A percentile compares a stretch with the other conserved stretches of the same genome.
Evolutionary conservation across 768 basidiomycete genomes (phyloP).

Genomic region (Peribolospora baueri): DNA sequence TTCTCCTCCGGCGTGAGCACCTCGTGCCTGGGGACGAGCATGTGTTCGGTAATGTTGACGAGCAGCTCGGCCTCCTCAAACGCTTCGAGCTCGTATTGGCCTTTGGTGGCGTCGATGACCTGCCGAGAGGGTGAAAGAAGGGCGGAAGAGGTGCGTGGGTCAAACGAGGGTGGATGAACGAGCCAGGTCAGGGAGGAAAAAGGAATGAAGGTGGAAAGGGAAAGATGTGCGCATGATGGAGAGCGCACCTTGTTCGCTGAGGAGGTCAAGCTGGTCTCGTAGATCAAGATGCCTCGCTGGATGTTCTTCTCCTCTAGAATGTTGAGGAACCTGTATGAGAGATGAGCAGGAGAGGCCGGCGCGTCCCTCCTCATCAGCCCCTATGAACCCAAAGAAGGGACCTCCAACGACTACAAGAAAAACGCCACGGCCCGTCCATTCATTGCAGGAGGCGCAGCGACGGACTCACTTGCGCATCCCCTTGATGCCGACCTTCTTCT

Average conservation of each 20-base stretch:
- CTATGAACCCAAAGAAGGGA: too few relatives aligned
- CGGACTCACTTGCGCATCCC: slow-evolving; percentile 77
- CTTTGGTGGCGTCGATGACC: slow-evolving; percentile 79
- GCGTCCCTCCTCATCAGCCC: too few relatives aligned
- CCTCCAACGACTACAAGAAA: background rate
- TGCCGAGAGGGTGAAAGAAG: slow-evolving; percentile 16
- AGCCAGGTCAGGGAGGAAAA: background rate
- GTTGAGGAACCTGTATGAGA: slow-evolving; percentile 39
- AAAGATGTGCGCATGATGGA: background rate
- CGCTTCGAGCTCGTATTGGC: slow-evolving; percentile 70
- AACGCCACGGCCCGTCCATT: background rate
- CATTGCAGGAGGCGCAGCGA: too few relatives aligned
- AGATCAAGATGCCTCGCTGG: slow-evolving; percentile 76
- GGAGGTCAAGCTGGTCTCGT: slow-evolving; percentile 86
- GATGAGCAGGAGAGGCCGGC: too few relatives aligned
- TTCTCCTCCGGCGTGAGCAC: slow-evolving; percentile 69
- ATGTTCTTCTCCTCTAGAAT: slow-evolving; percentile 84
- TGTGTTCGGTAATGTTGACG: slow-evolving; percentile 92
- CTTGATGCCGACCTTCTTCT: slow-evolving; percentile 76
- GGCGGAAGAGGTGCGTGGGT: background rate
- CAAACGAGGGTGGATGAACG: background rate
- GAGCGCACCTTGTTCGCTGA: slow-evolving; percentile 69
- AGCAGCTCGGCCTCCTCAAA: slow-evolving; percentile 89
- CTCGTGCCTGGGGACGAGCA: slow-evolving; percentile 78
- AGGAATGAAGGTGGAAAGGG: too few relatives aligned